Conservation (phyloP, 176 grass and related monocot genomes). For the Leersia perrieri region DNA sequence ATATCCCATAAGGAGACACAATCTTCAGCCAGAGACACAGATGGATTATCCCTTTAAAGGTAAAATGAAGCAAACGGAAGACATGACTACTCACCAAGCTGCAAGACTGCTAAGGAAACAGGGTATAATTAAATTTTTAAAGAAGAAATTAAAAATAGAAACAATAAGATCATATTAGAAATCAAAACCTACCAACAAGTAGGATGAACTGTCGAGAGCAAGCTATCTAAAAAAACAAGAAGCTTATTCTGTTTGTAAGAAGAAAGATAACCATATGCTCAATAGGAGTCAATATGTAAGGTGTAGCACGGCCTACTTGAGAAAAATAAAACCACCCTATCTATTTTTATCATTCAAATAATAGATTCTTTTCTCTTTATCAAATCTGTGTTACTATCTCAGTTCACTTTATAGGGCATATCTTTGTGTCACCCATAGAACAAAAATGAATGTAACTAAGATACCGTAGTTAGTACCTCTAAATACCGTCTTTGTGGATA, state of each 20-base stretch:
- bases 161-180: background rate
- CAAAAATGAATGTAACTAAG: no score
- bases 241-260: background rate
- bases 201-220: background rate
- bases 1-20: background rate
- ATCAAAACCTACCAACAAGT: background rate
- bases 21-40: background rate
- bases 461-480: no score
- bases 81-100: background rate
- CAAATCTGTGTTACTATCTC: no score
- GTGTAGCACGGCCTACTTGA: background rate
- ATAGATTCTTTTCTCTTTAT: no score
- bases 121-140: background rate
- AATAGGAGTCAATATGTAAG: background rate
- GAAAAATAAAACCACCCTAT: background rate
- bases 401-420: no score
- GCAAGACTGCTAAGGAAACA: background rate
- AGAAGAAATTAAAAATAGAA: background rate
- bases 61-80: conserved; percentile 11
- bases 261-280: background rate
- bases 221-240: background rate
- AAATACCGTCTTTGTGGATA: background rate
- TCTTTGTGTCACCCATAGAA: no score
- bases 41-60: background rate
- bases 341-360: no score